phyloP scores from a whole-genome alignment of 208 protist species.

The Trichomonas tenax region DNA sequence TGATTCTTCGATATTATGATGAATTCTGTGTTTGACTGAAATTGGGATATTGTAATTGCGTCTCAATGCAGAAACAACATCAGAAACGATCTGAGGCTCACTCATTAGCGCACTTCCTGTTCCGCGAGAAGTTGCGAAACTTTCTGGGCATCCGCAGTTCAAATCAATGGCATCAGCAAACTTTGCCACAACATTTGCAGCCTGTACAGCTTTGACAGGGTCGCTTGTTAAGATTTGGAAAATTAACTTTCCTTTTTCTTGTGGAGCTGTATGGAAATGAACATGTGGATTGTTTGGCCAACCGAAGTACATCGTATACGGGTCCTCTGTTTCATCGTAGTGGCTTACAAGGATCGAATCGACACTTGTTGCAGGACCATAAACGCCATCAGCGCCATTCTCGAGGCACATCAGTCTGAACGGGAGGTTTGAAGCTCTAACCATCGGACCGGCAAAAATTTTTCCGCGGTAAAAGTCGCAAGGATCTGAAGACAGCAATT shows the following conservation, averaged over 20 bases:
- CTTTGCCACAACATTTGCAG: neutral
- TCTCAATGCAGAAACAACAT: neutral
- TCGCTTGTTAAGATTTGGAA: neutral
- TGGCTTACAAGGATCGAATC: neutral
- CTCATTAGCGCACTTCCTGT: neutral
- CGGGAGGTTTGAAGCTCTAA: neutral
- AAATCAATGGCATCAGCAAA: neutral
- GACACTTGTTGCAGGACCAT: neutral
- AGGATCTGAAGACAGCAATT: neutral
- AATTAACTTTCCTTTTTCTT: neutral
- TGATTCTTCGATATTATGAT: neutral
- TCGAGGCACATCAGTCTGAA: neutral
- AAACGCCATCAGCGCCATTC: neutral
- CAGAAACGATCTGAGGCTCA: neutral
- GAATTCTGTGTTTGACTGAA: conserved; percentile 16
- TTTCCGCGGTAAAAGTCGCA: neutral
- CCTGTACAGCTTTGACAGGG: neutral
- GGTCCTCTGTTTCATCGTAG: neutral
- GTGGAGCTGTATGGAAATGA: neutral
- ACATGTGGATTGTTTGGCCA: neutral
- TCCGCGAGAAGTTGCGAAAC: neutral
- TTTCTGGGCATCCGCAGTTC: neutral
- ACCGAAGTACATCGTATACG: neutral
- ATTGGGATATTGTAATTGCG: conserved; percentile 1
- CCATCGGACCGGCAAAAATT: neutral